Evolutionary conservation across 2,329 filamentous ascomycete genomes (phyloP).

Genomic region (Ophiostoma sp.): DNA sequence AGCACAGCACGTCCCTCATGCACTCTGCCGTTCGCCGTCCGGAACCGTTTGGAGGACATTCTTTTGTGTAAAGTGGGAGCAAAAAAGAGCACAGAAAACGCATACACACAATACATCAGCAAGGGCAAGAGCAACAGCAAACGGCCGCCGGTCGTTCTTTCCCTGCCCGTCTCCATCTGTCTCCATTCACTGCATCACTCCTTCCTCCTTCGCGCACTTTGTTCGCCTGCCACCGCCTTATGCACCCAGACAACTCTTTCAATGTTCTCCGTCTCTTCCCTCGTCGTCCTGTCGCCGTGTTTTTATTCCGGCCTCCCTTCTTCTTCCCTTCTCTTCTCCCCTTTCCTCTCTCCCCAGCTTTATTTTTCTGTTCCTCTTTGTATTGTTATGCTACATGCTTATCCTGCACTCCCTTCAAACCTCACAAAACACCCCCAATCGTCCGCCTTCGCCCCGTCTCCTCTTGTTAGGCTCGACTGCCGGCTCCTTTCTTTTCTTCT

Average conservation of each 20-base stretch:
- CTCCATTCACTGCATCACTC: constrained; percentile 8
- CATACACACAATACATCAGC: not conserved
- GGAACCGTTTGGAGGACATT: not conserved
- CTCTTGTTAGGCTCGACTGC: constrained; percentile 12
- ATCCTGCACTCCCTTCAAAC: constrained; percentile 3
- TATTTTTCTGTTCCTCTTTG: not conserved
- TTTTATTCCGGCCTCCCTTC: constrained; percentile 9
- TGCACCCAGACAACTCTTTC: constrained; percentile 13
- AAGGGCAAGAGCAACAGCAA: not conserved
- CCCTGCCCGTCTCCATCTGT: constrained; percentile 9
- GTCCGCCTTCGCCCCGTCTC: not conserved
- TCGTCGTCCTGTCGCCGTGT: not conserved
- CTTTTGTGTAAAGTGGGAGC: constrained; percentile 8
- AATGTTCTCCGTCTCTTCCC: constrained; percentile 7
- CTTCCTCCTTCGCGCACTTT: constrained; percentile 10
- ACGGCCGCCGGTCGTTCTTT: constrained; percentile 3
- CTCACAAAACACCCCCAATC: not conserved
- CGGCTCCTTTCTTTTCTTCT: not conserved
- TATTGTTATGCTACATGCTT: constrained; percentile 25
- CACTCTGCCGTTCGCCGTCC: constrained; percentile 18
- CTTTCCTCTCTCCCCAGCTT: not conserved
- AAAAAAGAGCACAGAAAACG: not conserved
- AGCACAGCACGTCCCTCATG: constrained; percentile 23
- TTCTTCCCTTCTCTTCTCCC: constrained; percentile 5
- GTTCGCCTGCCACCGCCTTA: constrained; percentile 15